Evolutionary conservation across 2,329 filamentous ascomycete genomes (phyloP), one percentile per base, ranked within the genome.

Genomic region (Monosporascus sp.): DNA sequence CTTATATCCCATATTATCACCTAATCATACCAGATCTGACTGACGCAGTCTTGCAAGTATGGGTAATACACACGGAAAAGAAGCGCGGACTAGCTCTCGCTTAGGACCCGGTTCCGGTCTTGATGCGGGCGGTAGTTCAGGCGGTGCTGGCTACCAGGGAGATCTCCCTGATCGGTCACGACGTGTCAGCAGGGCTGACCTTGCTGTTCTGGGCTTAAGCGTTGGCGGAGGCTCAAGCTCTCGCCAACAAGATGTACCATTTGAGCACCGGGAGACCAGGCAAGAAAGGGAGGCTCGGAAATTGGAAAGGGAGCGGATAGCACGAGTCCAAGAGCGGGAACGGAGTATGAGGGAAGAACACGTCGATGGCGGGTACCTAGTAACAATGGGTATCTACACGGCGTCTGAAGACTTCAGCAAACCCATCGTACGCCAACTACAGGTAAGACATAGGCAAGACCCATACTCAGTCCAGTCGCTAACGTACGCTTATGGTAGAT

Each of bases 381-480:
- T 99, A 34, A 99, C 94, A 0, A 83, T 96, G 67, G 94, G 94
- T 37, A 90, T 92, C 49, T 99, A 99, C 67, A 93, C 90, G 22
- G 92, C 93, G 0, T 77, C 85, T 1, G 94, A 99, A 72, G 94
- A 99, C 72, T 99, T 93, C 69, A 96, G 84, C 76, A 97, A 97
- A 71, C 75, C 82, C 19, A 77, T 90, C 48, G 93, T 97, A 52
- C 84, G 94, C 61, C 92, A 96, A 69, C 76, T 99, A 52, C 93
- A 94, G 86, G 91, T 96, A 80, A 66, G 74, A 64, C 31, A 22
- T 48, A 48, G 16, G 34, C n/a, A 44, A 19, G 37, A 16, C 14
- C 41, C 16, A 24, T 3, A 3, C 37, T 48, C 14, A 36, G 50
- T 26, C 11, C 45, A 49, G 22, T 49, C 19, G 52, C 61, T 61